Evolutionary conservation across 768 basidiomycete genomes (phyloP).

Genomic region (Mycena indigotica): DNA sequence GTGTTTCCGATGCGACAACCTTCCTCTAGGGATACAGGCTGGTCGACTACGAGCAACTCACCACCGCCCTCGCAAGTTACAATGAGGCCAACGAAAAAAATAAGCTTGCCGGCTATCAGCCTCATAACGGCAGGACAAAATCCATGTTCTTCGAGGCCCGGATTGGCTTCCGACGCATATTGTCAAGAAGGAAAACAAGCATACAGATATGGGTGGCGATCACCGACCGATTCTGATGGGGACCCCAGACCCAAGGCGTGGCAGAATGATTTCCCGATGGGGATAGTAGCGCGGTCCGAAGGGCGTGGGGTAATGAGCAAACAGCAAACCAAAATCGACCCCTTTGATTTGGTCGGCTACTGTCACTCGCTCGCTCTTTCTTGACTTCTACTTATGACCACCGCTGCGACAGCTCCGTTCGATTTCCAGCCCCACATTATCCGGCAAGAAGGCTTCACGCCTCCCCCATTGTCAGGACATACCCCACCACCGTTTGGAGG

Average conservation of each 20-base stretch:
- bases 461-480: conserved; percentile 38
- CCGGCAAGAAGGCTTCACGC: conserved; percentile 74
- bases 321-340: not conserved
- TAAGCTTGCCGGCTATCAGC: too few species aligned
- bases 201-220: too few species aligned
- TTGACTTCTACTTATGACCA: not conserved
- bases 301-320: not conserved
- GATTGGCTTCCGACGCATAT: too few species aligned
- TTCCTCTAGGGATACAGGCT: too few species aligned
- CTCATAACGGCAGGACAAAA: not conserved
- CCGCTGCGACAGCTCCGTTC: not conserved
- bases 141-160: too few species aligned
- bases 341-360: too few species aligned
- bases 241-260: not conserved
- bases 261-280: not conserved
- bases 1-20: too few species aligned
- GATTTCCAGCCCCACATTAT: conserved; percentile 55
- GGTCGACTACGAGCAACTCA: too few species aligned
- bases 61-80: too few species aligned
- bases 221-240: not conserved
- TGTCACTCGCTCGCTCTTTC: too few species aligned
- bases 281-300: not conserved
- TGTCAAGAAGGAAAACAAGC: too few species aligned
- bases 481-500: conserved; percentile 40
- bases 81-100: too few species aligned